Conservation (phyloP, 164 flowering plant genomes). For the Sedum album region DNA sequence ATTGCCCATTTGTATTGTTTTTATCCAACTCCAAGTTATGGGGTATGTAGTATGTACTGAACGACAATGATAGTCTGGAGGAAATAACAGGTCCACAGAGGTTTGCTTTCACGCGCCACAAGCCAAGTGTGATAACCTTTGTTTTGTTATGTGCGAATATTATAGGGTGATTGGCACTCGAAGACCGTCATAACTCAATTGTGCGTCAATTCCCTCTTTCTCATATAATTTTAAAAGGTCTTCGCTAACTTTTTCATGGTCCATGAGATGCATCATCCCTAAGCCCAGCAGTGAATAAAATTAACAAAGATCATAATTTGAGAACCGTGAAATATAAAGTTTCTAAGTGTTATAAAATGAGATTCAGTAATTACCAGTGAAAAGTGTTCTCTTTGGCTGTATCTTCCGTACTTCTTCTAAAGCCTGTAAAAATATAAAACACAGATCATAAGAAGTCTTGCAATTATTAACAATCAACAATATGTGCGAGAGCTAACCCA, state of each 20-base stretch:
- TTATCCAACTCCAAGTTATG: neutral
- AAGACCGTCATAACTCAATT: conserved; percentile 84
- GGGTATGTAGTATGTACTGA: neutral
- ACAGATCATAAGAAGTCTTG: neutral
- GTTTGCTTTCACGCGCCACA: neutral
- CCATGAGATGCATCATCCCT: conserved; percentile 99
- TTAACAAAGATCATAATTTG: too few relatives aligned
- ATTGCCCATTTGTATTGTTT: neutral
- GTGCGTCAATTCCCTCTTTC: conserved; percentile 76
- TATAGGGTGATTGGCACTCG: conserved; percentile 60
- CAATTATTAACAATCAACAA: neutral
- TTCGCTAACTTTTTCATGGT: conserved; percentile 71
- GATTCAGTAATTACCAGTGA: conserved; percentile 54
- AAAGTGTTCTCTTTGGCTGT: conserved; percentile 70
- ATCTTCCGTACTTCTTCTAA: conserved; percentile 87
- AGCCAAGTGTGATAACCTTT: neutral
- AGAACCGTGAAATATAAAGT: neutral
- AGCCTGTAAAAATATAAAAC: conserved; percentile 41
- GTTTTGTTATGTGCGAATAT: neutral
- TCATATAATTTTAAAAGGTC: conserved; percentile 51
- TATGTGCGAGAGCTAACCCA: conserved; percentile 12
- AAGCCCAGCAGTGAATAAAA: too few relatives aligned
- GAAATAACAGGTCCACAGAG: too few relatives aligned
- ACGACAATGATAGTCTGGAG: neutral
- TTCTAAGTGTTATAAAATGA: neutral